Conservation (phyloP, 306 rosid genomes). For the Coriaria nepalensis region DNA sequence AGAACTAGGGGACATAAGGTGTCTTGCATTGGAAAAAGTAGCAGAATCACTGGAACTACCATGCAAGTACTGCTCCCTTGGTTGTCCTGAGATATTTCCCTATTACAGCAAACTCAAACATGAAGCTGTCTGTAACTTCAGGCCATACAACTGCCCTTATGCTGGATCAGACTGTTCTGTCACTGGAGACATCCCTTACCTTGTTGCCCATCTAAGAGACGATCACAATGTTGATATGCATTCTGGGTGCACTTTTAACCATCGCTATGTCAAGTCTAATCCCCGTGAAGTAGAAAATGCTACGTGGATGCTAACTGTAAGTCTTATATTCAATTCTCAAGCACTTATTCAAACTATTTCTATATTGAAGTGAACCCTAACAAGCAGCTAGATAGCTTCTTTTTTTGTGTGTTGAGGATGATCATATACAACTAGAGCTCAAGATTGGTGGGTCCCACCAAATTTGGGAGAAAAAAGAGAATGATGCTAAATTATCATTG, state of each 20-base stretch:
- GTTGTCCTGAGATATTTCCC: constrained; percentile 69
- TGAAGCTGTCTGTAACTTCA: constrained; percentile 49
- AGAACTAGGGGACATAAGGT: constrained; percentile 74
- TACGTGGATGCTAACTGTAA: constrained; percentile 78
- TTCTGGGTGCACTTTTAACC: constrained; percentile 70
- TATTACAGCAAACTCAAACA: constrained; percentile 66
- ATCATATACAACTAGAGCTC: no score
- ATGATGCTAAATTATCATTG: no score
- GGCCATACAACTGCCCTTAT: constrained; percentile 71
- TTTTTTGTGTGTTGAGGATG: no score
- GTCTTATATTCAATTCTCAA: constrained; percentile 6
- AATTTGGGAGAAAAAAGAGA: no score
- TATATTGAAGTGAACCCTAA: no score
- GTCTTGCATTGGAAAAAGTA: constrained; percentile 63
- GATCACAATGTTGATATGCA: constrained; percentile 83
- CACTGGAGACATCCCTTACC: constrained; percentile 51
- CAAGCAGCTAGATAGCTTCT: no score
- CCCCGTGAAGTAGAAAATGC: constrained; percentile 79
- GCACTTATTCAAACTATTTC: neutral
- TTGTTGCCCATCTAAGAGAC: constrained; percentile 56
- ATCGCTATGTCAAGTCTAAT: constrained; percentile 70
- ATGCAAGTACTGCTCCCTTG: constrained; percentile 48
- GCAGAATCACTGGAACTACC: constrained; percentile 73
- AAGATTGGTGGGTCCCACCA: no score
- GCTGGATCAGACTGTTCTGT: constrained; percentile 74